These are phyloP conservation scores for Cryptomeria japonica DNA, from an alignment of 75 land plant species.

Conservation along the genomic window DNA sequence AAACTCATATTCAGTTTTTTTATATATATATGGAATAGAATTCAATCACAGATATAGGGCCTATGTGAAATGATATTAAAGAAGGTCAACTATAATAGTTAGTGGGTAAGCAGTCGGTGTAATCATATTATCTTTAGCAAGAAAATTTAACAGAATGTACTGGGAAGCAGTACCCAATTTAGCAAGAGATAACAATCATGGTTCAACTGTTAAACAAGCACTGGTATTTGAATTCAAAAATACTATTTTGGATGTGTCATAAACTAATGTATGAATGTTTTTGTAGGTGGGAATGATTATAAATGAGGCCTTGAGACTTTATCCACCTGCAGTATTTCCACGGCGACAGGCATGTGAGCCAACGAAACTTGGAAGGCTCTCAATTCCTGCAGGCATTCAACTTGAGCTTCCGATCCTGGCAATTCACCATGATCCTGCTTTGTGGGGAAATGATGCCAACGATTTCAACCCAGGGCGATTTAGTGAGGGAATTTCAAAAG, in stretches of 20 bases:
- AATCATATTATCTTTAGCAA: neutral
- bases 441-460: constrained; percentile 61
- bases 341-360: constrained; percentile 25
- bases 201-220: neutral
- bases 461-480: constrained; percentile 67
- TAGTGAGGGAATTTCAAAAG: constrained; percentile 21
- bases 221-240: neutral
- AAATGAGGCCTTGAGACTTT: constrained; percentile 49
- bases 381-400: constrained; percentile 37
- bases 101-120: neutral
- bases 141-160: neutral
- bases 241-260: neutral
- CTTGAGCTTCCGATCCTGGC: constrained; percentile 39
- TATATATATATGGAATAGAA: too few relatives aligned
- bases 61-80: neutral
- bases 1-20: neutral
- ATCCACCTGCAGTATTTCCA: constrained; percentile 33
- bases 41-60: too few relatives aligned
- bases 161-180: neutral
- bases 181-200: neutral
- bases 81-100: neutral
- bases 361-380: constrained; percentile 27
- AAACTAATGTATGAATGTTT: constrained; percentile 1
- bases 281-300: constrained; percentile 49
- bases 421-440: constrained; percentile 43